Percentiles rank a stretch among this genome's conserved stretches.
Evolutionary conservation across 2,329 filamentous ascomycete genomes (phyloP).

Genomic region (Pyrenophora graminea): DNA sequence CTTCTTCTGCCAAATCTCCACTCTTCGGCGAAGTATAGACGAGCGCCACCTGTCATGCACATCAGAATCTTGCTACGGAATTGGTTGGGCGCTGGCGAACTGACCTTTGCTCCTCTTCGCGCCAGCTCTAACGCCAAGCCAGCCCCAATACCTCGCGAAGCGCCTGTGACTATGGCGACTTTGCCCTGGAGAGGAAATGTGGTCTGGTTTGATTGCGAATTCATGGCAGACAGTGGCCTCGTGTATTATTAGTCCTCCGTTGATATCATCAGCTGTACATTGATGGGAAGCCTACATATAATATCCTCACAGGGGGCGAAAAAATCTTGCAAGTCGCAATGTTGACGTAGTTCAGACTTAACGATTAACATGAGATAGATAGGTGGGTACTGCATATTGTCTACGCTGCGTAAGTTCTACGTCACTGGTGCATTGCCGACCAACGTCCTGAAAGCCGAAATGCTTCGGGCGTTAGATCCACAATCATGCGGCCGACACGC

Average conservation of each 20-base stretch:
- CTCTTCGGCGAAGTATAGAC: conserved; percentile 51
- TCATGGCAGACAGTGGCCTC: conserved; percentile 12
- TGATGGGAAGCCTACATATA: neutral
- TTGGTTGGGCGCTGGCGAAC: conserved; percentile 2
- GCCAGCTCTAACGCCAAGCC: conserved; percentile 56
- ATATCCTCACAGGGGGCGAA: neutral
- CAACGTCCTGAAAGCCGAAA: conserved; percentile 9
- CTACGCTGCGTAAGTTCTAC: neutral
- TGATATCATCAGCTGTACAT: neutral
- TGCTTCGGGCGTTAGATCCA: neutral
- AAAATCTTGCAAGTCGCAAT: neutral
- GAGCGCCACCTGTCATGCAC: conserved; percentile 45
- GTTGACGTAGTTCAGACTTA: neutral
- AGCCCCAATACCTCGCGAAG: conserved; percentile 56
- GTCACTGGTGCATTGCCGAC: conserved; percentile 10
- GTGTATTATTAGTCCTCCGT: neutral
- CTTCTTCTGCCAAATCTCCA: conserved; percentile 34
- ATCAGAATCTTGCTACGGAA: conserved; percentile 7
- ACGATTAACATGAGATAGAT: neutral
- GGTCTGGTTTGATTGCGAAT: conserved; percentile 11
- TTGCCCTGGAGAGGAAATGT: conserved; percentile 36
- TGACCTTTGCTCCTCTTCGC: conserved; percentile 51
- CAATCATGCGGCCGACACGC: neutral
- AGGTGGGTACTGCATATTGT: neutral
- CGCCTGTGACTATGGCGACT: conserved; percentile 56